Base-by-base conservation (phyloP, 805 yeast species). In the Sungouiella thailandica region DNA sequence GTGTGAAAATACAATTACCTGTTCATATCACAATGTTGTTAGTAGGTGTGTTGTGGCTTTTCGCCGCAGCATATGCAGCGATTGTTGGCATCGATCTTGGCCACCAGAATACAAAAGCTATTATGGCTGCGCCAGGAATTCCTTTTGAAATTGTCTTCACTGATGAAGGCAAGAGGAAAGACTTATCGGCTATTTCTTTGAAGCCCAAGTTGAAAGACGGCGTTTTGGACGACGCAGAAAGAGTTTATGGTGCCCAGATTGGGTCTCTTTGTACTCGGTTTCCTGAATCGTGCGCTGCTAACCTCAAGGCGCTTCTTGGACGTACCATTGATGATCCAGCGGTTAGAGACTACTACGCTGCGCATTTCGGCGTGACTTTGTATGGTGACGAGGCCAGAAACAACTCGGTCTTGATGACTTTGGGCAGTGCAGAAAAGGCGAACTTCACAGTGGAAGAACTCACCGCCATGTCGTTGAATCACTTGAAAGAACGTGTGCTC, bases 91-190 rank as follows among this genome's bases (percentile, higher is more conserved):
- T 93, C 25, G 98, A 93, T 55, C 80, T 72, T 52, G 98, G 98
- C 34, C 82, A 84, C 36, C 90, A 88, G 50, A 83, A 69, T 65
- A 76, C 88, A 16, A 93, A 93, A 55, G 87, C 95, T 2, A 85
- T 81, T 31, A 66, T 93, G 29, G 83, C 93, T 25, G 96, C 96
- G 0, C 97, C 97, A 0, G 86, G 88, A 9, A 78, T 87, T 14
- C 83, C 88, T 11, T 80, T 89, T 53, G 97, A 93, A 51, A 73
- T 93, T 25, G 81, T 93, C 10, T 65, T 93, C 41, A 86, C 97
- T 4, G 81, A 86, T 17, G 97, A 93, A 50, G 82, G 96, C 3
- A 86, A 88, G 59, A 72, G 98, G 37, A 93, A 93, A 55, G 97
- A 90, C 49, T 66, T 80, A 4, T 73, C 89, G 4, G 96, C 94